These are phyloP conservation scores for Ustilago crameri DNA, from an alignment of 1,284 basidiomycete species.

Conservation along the genomic window DNA sequence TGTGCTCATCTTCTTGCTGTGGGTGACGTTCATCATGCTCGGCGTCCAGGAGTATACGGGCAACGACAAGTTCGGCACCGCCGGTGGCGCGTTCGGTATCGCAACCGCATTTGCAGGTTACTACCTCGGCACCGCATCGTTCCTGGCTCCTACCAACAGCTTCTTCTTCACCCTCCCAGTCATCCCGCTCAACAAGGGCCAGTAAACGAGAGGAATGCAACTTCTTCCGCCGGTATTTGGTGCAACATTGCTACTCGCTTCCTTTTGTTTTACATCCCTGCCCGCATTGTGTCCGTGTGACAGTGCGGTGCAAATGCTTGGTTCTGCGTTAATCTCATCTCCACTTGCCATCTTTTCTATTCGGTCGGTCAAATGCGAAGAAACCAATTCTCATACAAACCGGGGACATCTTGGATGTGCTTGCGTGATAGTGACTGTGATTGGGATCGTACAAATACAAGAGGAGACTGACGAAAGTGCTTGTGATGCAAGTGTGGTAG, in stretches of 20 bases:
- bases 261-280: no score
- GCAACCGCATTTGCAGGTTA: slow-evolving; percentile 50
- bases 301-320: no score
- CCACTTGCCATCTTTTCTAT: not conserved
- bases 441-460: no score
- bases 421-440: not conserved
- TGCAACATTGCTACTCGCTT: no score
- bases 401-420: no score
- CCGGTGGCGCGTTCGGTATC: slow-evolving; percentile 52
- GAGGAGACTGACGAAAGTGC: no score
- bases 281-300: no score
- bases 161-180: slow-evolving; percentile 58
- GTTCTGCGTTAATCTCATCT: no score
- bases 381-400: no score
- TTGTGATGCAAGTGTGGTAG: no score
- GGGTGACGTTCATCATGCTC: slow-evolving; percentile 46
- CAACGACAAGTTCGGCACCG: slow-evolving; percentile 18
- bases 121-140: slow-evolving; percentile 48
- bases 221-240: no score
- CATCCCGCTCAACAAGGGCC: slow-evolving; percentile 36
- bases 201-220: no score
- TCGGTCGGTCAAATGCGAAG: not conserved
- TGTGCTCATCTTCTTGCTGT: slow-evolving; percentile 41
- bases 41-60: slow-evolving; percentile 29
- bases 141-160: slow-evolving; percentile 46